Evolutionary conservation across 1,284 basidiomycete genomes (phyloP).

Genomic region (Trichosporon ovoides): DNA sequence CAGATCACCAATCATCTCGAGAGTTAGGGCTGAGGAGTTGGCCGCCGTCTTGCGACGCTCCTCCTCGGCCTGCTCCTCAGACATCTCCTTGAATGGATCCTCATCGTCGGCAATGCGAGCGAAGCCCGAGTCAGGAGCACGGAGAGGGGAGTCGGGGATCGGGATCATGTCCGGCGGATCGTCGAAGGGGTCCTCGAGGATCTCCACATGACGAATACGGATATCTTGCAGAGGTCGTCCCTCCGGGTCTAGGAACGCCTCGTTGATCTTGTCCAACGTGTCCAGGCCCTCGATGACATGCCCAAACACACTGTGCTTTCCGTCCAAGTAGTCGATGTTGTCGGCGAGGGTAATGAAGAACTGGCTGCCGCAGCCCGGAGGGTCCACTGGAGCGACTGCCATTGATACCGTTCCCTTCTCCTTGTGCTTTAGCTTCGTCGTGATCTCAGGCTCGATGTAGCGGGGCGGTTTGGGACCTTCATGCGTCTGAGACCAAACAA

Average conservation of each 20-base stretch:
- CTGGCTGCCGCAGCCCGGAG: constrained; percentile 84
- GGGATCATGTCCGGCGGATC: constrained; percentile 71
- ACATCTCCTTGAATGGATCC: constrained; percentile 58
- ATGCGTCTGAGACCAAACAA: constrained; percentile 50
- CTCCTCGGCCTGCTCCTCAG: constrained; percentile 76
- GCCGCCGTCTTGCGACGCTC: constrained; percentile 77
- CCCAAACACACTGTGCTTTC: constrained; percentile 92
- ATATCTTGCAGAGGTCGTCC: constrained; percentile 89
- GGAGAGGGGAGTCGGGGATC: constrained; percentile 62
- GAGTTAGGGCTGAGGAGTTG: constrained; percentile 83
- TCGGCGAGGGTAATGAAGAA: constrained; percentile 93
- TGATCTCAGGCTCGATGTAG: constrained; percentile 81
- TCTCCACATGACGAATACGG: constrained; percentile 85
- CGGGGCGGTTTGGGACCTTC: constrained; percentile 54
- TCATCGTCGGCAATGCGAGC: constrained; percentile 86
- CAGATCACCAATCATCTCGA: constrained; percentile 98
- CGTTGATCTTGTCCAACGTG: constrained; percentile 86
- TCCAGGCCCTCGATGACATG: constrained; percentile 91
- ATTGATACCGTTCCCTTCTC: constrained; percentile 88
- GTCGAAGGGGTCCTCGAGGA: constrained; percentile 91
- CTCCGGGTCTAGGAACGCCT: constrained; percentile 79
- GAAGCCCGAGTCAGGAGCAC: constrained; percentile 63
- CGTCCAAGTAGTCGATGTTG: constrained; percentile 89
- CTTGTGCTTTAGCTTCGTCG: constrained; percentile 71
- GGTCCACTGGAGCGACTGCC: constrained; percentile 71